Base-by-base conservation (phyloP, 352 stramenopile species). In the Saprolegnia diclina region DNA sequence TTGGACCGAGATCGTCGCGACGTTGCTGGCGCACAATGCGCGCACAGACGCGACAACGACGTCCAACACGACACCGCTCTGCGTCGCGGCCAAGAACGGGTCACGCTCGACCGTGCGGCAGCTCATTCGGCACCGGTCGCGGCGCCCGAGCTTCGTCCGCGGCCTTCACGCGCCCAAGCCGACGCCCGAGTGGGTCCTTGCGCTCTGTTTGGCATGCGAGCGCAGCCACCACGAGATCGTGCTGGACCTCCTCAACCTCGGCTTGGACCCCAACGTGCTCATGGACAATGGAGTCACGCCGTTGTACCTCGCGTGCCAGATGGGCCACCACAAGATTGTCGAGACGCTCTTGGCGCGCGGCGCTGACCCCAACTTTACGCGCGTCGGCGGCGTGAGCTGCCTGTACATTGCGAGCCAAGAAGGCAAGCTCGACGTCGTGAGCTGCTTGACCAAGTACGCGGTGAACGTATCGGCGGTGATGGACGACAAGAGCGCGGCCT, bases 251-350 rank as follows among this genome's bases (percentile, higher is more conserved):
- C 65, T 94, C 14, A 64, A 78, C 13, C 71, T 77, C 16, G 74
- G 79, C 13, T 48, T 90, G 35, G 72, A 88, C 56, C 83, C 81
- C 18, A 89, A 94, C 67, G 77, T 83, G 22, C 72, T 90, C 22
- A 90, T 93, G 78, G 82, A 90, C 50, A 80, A 87, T 63, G 90
- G 84, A 64, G 83, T 92, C 21, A 83, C 86, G 21, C 83, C 83
- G 50, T 77, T 94, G 32, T 94, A 94, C 64, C 74, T 94, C 48
- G 84, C 83, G 19, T 91, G 83, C 63, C 86, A 94, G 73, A 94
- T 94, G 82, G 86, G 86, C 22, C 82, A 92, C 69, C 76, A 80
- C 13, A 73, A 71, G 22, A 81, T 92, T 21, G 85, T 83, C 4
- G 73, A 80, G 21, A 48, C 89, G 32, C 71, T 94, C 35, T 72